phyloP scores from a whole-genome alignment of 768 basidiomycete species.

The Panaeolus cyanescens region DNA sequence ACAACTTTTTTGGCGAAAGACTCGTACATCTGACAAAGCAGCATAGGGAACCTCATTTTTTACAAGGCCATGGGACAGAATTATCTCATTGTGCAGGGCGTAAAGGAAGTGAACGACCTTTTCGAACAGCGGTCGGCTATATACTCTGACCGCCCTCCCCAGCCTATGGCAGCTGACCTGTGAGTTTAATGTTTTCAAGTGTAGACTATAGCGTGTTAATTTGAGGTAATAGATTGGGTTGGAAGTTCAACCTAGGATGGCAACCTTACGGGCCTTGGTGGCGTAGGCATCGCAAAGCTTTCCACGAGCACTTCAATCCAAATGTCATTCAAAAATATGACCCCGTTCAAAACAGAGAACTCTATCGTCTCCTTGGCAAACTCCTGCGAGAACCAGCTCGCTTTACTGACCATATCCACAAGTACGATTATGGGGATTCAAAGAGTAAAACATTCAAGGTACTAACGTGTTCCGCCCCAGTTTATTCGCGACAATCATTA shows the following conservation, averaged over 20 bases:
- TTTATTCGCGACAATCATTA: slow-evolving; percentile 16
- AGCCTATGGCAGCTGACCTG: slow-evolving; percentile 21
- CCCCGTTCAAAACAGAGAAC: slow-evolving; percentile 22
- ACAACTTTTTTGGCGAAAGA: too few relatives aligned
- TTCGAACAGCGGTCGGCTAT: slow-evolving; percentile 48
- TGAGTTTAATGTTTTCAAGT: slow-evolving; percentile 11
- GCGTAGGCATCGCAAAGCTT: slow-evolving; percentile 21
- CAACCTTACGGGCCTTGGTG: slow-evolving; percentile 26
- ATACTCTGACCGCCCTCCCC: slow-evolving; percentile 33
- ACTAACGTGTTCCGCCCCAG: not conserved
- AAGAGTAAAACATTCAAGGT: slow-evolving; percentile 19
- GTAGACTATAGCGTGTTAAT: not conserved
- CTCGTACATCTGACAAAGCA: too few relatives aligned
- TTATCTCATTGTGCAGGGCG: slow-evolving; percentile 12
- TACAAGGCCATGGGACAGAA: slow-evolving; percentile 5
- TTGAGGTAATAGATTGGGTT: slow-evolving; percentile 20
- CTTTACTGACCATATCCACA: slow-evolving; percentile 9
- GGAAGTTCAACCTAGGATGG: slow-evolving; percentile 12
- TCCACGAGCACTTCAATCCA: slow-evolving; percentile 26
- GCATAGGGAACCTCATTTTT: slow-evolving; percentile 6
- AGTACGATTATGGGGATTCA: not conserved
- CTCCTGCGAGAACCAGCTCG: slow-evolving; percentile 24
- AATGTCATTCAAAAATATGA: slow-evolving; percentile 12
- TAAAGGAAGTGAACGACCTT: slow-evolving; percentile 13
- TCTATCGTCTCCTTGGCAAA: slow-evolving; percentile 27